Percentiles rank a stretch among this genome's conserved stretches.
Conservation (phyloP, 75 land plant species). For the Azolla pinnata region DNA sequence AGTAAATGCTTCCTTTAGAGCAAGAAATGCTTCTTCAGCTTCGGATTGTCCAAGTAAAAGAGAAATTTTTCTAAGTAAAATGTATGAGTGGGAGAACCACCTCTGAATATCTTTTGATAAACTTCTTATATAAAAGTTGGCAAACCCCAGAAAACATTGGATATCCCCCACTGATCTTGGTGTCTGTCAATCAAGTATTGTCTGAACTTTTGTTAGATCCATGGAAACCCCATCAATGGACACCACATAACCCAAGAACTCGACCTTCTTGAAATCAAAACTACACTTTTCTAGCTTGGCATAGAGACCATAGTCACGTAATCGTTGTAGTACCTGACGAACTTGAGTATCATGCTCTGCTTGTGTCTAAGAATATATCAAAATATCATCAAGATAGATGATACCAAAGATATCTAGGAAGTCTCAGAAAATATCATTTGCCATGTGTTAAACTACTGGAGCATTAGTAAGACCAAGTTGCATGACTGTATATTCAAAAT, state of each 20-base stretch:
- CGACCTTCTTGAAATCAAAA: constrained; percentile 4
- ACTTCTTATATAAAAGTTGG: constrained; percentile 1
- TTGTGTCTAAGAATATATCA: background rate
- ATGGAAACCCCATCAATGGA: too few relatives aligned
- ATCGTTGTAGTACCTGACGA: constrained; percentile 2
- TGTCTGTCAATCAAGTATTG: background rate
- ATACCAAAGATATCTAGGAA: constrained; percentile 6
- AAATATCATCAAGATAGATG: constrained; percentile 8
- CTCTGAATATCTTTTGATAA: background rate
- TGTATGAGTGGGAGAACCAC: constrained; percentile 5
- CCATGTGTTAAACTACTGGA: constrained; percentile 5
- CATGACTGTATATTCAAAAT: constrained; percentile 5
- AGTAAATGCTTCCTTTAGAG: constrained; percentile 6
- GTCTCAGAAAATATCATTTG: constrained; percentile 6
- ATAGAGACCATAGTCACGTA: constrained; percentile 7
- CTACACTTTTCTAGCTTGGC: constrained; percentile 10
- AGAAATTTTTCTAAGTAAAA: background rate
- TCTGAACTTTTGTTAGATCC: constrained; percentile 6
- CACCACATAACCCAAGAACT: constrained; percentile 6
- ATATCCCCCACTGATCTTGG: constrained; percentile 4
- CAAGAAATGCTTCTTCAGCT: background rate
- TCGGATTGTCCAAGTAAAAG: constrained; percentile 1
- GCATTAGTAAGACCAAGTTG: background rate
- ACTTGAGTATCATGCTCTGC: constrained; percentile 3
- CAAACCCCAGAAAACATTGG: constrained; percentile 9